Percentiles rank a stretch among this genome's conserved stretches.
These are phyloP conservation scores for Thalassiosira mediterranea DNA, from an alignment of 352 stramenopile genomes.

Conservation along the genomic window DNA sequence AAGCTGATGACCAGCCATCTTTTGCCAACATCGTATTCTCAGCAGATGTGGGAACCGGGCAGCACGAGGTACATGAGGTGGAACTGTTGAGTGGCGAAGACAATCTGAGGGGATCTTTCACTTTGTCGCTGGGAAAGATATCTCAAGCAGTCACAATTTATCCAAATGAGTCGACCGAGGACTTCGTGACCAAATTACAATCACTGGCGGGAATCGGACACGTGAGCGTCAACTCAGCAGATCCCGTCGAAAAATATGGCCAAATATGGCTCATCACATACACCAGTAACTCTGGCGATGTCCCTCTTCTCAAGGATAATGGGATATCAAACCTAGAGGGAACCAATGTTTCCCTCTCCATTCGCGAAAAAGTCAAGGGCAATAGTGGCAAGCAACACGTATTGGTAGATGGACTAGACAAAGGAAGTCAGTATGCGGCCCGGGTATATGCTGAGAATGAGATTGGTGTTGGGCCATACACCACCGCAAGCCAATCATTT, in stretches of 20 bases:
- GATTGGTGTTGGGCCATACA: conserved; percentile 85
- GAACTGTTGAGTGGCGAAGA: conserved; percentile 60
- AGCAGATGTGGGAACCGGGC: conserved; percentile 12
- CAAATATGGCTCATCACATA: conserved; percentile 57
- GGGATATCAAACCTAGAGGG: conserved; percentile 49
- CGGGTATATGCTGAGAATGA: conserved; percentile 88
- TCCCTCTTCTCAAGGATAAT: conserved; percentile 57
- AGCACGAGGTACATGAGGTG: conserved; percentile 78
- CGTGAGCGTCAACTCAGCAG: conserved; percentile 54
- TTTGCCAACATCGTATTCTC: conserved; percentile 67
- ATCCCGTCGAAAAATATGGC: conserved; percentile 20
- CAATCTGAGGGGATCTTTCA: conserved; percentile 75
- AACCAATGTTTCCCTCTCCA: conserved; percentile 44
- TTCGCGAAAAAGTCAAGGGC: conserved; percentile 55
- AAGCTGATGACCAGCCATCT: conserved; percentile 52
- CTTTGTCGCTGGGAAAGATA: conserved; percentile 57
- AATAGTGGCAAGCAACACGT: conserved; percentile 34
- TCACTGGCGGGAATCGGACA: conserved; percentile 60
- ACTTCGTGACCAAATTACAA: conserved; percentile 72
- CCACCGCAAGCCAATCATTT: conserved; percentile 42
- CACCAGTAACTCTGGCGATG: conserved; percentile 56
- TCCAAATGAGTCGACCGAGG: conserved; percentile 61
- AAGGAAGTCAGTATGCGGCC: conserved; percentile 82
- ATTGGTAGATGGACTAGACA: conserved; percentile 42
- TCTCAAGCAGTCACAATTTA: conserved; percentile 45